phyloP scores from a whole-genome alignment of 495 filamentous ascomycete genomes.

The Neurospora sp. region DNA sequence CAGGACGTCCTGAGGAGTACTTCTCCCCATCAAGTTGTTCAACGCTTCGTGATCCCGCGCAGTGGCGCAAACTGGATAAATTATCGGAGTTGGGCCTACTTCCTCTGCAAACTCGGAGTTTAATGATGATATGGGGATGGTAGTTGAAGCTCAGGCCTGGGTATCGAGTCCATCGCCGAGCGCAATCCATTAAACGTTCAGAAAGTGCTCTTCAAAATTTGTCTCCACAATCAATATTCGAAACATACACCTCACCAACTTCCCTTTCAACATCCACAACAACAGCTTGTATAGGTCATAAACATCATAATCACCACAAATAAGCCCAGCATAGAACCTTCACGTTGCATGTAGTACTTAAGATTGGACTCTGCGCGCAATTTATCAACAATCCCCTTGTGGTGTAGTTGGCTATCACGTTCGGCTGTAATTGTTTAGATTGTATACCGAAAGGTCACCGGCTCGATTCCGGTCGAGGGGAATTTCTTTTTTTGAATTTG shows the following conservation, averaged over 20 bases:
- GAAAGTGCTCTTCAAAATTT: too few species aligned
- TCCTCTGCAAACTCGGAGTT: too few species aligned
- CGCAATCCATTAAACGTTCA: too few species aligned
- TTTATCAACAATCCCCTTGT: neutral
- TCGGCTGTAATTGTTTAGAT: neutral
- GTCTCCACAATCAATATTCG: neutral
- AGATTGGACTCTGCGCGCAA: fast-evolving
- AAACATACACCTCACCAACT: neutral
- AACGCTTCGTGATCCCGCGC: too few species aligned
- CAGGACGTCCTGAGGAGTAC: neutral
- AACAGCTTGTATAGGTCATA: neutral
- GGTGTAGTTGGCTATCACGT: neutral
- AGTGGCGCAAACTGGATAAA: too few species aligned
- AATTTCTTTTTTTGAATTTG: neutral
- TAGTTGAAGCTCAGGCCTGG: neutral
- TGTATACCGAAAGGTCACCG: too few species aligned
- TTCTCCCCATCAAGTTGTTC: neutral
- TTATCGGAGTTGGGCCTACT: neutral
- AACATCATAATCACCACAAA: neutral
- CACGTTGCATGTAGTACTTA: neutral
- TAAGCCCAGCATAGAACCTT: neutral
- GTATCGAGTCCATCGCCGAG: too few species aligned
- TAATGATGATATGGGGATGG: too few species aligned
- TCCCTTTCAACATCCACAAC: neutral
- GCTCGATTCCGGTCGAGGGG: neutral